Percentiles rank a stretch among this genome's conserved stretches.
Conservation (phyloP, 2,329 filamentous ascomycete species). For the Dactylellina cionopaga region DNA sequence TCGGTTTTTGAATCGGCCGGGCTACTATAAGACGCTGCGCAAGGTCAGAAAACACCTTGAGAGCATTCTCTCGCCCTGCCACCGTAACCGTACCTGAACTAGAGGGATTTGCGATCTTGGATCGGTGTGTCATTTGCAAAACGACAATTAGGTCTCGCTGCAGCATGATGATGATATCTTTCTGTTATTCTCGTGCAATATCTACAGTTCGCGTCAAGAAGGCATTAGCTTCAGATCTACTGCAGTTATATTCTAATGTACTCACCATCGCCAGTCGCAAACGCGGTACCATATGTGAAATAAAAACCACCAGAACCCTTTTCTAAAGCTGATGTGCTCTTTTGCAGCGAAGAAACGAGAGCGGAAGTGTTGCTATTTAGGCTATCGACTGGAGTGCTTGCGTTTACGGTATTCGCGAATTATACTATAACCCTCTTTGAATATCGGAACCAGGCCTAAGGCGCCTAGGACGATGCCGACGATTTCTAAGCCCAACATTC, state of each 20-base stretch:
- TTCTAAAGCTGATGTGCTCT: not conserved
- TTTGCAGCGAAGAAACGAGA: not conserved
- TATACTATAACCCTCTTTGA: constrained; percentile 8
- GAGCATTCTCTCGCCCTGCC: no score
- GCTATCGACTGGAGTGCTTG: not conserved
- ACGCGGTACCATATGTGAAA: not conserved
- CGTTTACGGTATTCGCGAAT: not conserved
- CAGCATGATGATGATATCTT: constrained; percentile 2
- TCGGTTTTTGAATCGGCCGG: no score
- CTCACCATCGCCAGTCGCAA: constrained; percentile 1
- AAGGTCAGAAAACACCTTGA: no score
- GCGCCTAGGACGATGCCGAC: not conserved
- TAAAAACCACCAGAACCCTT: not conserved
- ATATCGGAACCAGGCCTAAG: not conserved
- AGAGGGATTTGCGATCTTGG: no score
- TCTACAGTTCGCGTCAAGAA: not conserved
- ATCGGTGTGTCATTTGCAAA: no score
- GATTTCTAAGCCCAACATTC: constrained; percentile 13
- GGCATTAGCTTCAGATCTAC: not conserved
- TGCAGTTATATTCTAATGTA: not conserved
- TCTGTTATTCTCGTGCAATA: not conserved
- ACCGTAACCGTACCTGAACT: no score
- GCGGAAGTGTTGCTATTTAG: not conserved
- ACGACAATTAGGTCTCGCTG: not conserved
- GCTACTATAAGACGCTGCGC: no score